Evolutionary conservation across 192 early-diverging fungal genomes (phyloP).

Genomic region (Gamsiella multidivaricata): DNA sequence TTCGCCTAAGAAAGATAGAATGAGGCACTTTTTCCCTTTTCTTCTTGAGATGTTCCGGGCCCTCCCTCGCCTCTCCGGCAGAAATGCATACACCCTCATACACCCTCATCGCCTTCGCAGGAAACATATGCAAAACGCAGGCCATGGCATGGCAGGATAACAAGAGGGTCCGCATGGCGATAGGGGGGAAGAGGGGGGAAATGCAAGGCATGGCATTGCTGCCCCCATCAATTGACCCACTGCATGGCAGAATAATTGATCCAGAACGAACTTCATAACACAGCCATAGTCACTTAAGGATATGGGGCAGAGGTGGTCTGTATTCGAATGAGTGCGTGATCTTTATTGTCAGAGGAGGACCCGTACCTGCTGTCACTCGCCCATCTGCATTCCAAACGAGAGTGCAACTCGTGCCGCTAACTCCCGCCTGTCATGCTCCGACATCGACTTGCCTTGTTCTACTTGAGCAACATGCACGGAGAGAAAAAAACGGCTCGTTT

Average conservation of each 20-base stretch:
- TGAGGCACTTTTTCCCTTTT: background rate
- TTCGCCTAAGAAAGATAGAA: background rate
- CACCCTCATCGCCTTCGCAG: too few species aligned
- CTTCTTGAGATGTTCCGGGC: background rate
- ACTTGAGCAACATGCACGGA: background rate
- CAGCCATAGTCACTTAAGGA: too few species aligned
- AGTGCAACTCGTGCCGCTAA: constrained; percentile 66
- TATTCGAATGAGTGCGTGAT: background rate
- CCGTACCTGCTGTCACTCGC: constrained; percentile 5
- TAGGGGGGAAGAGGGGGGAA: too few species aligned
- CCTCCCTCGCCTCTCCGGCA: background rate
- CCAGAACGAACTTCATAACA: background rate
- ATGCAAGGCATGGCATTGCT: too few species aligned
- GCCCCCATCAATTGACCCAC: too few species aligned
- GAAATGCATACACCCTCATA: too few species aligned
- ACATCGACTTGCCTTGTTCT: constrained; percentile 63
- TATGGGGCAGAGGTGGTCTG: background rate
- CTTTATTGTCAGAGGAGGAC: background rate
- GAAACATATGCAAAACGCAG: too few species aligned
- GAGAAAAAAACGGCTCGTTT: background rate
- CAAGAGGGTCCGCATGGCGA: too few species aligned
- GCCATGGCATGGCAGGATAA: too few species aligned
- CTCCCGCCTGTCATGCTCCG: constrained; percentile 65
- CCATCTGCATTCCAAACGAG: constrained; percentile 63
- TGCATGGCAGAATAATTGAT: background rate